A percentile compares a stretch with the other conserved stretches of the same genome.
phyloP scores from a whole-genome alignment of 2,329 filamentous ascomycete genomes.

The Pestalotiopsis sp. region DNA sequence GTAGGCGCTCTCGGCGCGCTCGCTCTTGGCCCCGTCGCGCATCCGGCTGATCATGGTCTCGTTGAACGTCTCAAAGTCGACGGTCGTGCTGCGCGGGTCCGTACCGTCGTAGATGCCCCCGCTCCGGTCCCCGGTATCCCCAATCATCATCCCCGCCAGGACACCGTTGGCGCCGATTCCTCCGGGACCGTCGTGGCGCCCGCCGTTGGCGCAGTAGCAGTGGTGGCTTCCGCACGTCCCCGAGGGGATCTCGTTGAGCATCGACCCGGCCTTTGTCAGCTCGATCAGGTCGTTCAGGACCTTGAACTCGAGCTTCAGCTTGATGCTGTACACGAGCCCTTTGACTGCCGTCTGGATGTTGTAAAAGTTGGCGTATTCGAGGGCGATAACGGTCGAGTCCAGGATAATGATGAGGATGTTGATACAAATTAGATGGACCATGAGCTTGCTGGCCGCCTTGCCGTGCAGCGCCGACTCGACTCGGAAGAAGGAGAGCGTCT shows the following conservation, averaged over 20 bases:
- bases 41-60: conserved; percentile 7
- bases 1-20: conserved; percentile 1
- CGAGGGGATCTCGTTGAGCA: not conserved
- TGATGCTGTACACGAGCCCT: conserved; percentile 20
- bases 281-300: conserved; percentile 21
- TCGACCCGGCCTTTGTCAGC: conserved; percentile 13
- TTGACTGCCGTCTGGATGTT: conserved; percentile 24
- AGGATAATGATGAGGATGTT: conserved; percentile 39
- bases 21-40: conserved; percentile 4
- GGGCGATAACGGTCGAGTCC: conserved; percentile 29
- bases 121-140: not conserved
- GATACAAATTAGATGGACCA: conserved; percentile 39
- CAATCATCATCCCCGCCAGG: not conserved
- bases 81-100: not conserved
- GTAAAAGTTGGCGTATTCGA: conserved; percentile 23
- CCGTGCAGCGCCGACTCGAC: not conserved
- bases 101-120: conserved; percentile 10
- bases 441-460: conserved; percentile 28
- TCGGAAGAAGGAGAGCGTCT: conserved; percentile 23
- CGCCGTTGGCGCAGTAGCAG: not conserved
- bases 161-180: not conserved
- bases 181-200: not conserved
- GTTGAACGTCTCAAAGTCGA: conserved; percentile 10
- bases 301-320: conserved; percentile 20
- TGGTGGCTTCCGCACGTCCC: not conserved